phyloP scores from a whole-genome alignment of 768 basidiomycete genomes.

The Mycena vitilis region DNA sequence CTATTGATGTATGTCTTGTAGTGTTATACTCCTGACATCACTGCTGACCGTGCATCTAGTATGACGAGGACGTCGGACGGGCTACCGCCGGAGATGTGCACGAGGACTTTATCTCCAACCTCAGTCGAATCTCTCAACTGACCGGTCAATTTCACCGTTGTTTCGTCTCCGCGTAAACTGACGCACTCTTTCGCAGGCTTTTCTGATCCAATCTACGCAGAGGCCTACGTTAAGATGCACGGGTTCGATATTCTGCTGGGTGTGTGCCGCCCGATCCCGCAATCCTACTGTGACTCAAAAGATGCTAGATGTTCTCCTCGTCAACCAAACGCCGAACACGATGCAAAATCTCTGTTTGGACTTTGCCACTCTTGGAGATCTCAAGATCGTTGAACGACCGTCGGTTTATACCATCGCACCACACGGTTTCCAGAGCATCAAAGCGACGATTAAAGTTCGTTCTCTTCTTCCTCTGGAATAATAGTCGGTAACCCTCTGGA shows the following conservation, averaged over 20 bases:
- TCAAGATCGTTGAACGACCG: constrained; percentile 97
- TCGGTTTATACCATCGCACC: constrained; percentile 93
- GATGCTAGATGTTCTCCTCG: constrained; percentile 86
- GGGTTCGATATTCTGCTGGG: constrained; percentile 97
- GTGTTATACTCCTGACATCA: background rate
- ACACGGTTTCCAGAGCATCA: constrained; percentile 98
- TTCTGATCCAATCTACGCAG: constrained; percentile 98
- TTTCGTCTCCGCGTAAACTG: too few relatives aligned
- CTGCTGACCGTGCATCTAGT: constrained; percentile 56
- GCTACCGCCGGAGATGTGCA: constrained; percentile 86
- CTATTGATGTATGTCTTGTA: constrained; percentile 67
- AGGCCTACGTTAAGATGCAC: constrained; percentile 97
- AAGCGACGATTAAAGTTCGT: constrained; percentile 92
- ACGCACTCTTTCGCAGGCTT: constrained; percentile 58
- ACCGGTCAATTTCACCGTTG: constrained; percentile 57
- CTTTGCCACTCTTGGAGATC: constrained; percentile 96
- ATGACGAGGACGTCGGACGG: constrained; percentile 87
- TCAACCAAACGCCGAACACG: constrained; percentile 95
- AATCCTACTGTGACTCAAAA: constrained; percentile 4
- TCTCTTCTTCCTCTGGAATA: background rate
- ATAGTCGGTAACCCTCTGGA: background rate
- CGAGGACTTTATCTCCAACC: constrained; percentile 95
- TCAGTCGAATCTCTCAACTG: constrained; percentile 92
- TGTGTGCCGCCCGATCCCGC: constrained; percentile 44
- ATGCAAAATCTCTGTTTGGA: constrained; percentile 97